Percentiles rank a stretch among this genome's conserved stretches.
Evolutionary conservation across 2,329 filamentous ascomycete species (phyloP).

Genomic region (Ophiognomonia clavigignenti-juglandacearum): DNA sequence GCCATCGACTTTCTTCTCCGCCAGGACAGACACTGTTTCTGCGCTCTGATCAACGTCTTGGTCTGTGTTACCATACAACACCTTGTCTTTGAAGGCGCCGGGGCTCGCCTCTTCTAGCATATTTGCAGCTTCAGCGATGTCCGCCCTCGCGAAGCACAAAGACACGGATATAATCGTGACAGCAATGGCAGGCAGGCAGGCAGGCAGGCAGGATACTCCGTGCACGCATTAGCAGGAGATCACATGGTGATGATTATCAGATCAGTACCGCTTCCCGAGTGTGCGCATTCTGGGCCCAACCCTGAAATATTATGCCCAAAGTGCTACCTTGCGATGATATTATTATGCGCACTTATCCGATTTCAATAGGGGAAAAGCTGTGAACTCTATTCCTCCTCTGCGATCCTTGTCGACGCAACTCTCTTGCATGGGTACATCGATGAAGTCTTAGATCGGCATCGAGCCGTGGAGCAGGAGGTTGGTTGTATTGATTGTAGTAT

Average conservation of each 20-base stretch:
- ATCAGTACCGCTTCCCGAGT: background rate
- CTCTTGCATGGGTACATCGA: conserved; percentile 26
- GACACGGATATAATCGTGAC: conserved; percentile 1
- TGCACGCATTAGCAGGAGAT: too few relatives aligned
- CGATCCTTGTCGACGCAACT: conserved; percentile 10
- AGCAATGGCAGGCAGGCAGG: too few relatives aligned
- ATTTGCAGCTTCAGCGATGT: background rate
- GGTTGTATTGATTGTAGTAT: conserved; percentile 5
- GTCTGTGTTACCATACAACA: conserved; percentile 7
- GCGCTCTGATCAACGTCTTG: conserved; percentile 11
- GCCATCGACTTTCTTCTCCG: conserved; percentile 3
- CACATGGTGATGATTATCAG: background rate
- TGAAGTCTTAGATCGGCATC: conserved; percentile 27
- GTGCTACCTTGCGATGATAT: background rate
- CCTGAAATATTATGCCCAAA: background rate
- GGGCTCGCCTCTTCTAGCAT: conserved; percentile 10
- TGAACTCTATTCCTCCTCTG: background rate
- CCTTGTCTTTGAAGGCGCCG: conserved; percentile 6
- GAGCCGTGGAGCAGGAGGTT: conserved; percentile 10
- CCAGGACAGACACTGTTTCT: conserved; percentile 13
- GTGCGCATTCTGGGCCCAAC: background rate
- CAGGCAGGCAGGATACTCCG: too few relatives aligned
- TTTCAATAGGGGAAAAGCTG: background rate
- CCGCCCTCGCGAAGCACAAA: conserved; percentile 6
- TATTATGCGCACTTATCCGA: conserved; percentile 6